Percentiles rank a stretch among this genome's conserved stretches.
phyloP scores from a whole-genome alignment of 768 basidiomycete genomes.

The Lactarius tabidus region DNA sequence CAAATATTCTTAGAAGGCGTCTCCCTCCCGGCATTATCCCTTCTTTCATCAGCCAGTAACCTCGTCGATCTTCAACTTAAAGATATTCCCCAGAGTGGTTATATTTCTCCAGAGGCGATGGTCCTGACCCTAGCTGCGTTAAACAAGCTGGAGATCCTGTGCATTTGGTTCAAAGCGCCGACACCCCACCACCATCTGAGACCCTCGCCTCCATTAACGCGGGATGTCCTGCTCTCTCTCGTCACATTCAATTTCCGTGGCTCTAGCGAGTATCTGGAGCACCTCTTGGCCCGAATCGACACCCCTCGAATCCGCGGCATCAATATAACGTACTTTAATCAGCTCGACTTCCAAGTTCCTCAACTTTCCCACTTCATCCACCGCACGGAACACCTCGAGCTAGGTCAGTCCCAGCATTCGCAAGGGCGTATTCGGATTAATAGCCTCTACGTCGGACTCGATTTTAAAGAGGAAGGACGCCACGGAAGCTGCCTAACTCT shows the following conservation, averaged over 20 bases:
- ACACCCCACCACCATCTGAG: neutral
- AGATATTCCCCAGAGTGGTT: neutral
- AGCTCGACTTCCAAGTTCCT: neutral
- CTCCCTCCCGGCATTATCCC: neutral
- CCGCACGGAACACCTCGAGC: neutral
- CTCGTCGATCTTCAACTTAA: slow-evolving; percentile 2
- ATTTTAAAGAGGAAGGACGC: too few relatives aligned
- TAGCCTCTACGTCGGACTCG: too few relatives aligned
- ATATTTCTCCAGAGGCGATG: neutral
- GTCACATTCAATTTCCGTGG: slow-evolving; percentile 9
- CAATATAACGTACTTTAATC: neutral
- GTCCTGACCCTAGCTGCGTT: neutral
- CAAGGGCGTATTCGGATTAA: too few relatives aligned
- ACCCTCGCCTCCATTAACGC: neutral
- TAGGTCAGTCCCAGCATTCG: too few relatives aligned
- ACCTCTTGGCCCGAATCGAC: neutral
- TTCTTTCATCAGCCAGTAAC: neutral
- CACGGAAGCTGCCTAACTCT: neutral
- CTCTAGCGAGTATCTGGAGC: neutral
- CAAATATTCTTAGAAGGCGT: neutral
- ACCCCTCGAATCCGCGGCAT: neutral
- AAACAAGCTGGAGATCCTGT: neutral
- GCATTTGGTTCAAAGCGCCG: neutral
- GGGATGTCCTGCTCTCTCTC: neutral
- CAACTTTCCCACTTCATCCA: neutral